Evolutionary conservation across 176 grass and related monocot genomes (phyloP).

Genomic region (Ananas comosus): DNA sequence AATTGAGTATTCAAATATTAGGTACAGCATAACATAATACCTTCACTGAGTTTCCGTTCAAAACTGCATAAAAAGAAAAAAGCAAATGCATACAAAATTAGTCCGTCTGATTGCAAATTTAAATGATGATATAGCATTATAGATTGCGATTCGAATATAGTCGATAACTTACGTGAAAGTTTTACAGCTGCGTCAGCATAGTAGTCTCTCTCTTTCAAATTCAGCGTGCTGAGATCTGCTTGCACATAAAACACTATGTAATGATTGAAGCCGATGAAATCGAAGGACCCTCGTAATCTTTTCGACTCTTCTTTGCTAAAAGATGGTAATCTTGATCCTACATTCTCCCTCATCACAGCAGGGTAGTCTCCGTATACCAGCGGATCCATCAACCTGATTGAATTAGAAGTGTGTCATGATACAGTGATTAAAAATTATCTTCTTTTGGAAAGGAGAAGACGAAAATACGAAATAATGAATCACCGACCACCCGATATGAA

Average conservation of each 20-base stretch:
- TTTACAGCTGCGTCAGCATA: constrained; percentile 38
- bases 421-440: too few species aligned
- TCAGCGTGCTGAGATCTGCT: constrained; percentile 3
- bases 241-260: constrained; percentile 23
- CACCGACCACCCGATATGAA: constrained; percentile 70
- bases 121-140: too few species aligned
- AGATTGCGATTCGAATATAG: not conserved
- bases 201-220: constrained; percentile 29
- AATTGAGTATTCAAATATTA: not conserved
- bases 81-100: too few species aligned
- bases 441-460: too few species aligned
- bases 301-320: constrained; percentile 31
- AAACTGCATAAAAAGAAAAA: not conserved
- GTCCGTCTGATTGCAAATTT: too few species aligned
- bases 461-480: not conserved
- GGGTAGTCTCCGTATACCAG: constrained; percentile 62
- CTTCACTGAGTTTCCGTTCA: not conserved
- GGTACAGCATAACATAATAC: not conserved
- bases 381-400: constrained; percentile 56
- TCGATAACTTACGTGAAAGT: constrained; percentile 14
- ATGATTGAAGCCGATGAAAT: constrained; percentile 76
- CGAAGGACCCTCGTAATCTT: constrained; percentile 37
- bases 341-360: constrained; percentile 43
- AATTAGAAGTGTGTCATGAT: not conserved
- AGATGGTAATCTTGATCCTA: constrained; percentile 35